phyloP scores from a whole-genome alignment of 345 rosid species.

The Arabidopsis arenosa region DNA sequence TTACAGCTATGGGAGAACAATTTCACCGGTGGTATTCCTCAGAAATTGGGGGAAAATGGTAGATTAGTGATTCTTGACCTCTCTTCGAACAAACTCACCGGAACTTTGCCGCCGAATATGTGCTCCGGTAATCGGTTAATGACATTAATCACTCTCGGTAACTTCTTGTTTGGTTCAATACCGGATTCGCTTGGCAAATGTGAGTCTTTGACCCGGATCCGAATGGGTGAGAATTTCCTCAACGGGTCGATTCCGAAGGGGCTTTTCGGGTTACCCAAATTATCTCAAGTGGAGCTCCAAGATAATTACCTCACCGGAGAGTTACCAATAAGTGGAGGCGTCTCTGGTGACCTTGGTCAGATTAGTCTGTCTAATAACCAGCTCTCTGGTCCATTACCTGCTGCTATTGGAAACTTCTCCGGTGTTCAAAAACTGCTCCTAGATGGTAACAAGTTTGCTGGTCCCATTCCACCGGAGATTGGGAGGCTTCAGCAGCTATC shows the following conservation, averaged over 20 bases:
- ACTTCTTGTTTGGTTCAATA: conserved; percentile 77
- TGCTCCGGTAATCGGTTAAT: conserved; percentile 63
- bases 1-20: conserved; percentile 89
- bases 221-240: conserved; percentile 80
- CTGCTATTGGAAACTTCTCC: conserved; percentile 68
- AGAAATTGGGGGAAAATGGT: conserved; percentile 63
- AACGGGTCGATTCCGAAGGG: conserved; percentile 84
- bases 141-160: conserved; percentile 66
- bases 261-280: conserved; percentile 65
- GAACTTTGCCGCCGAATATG: conserved; percentile 64
- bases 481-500: conserved; percentile 81
- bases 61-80: conserved; percentile 61
- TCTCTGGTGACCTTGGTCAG: conserved; percentile 64
- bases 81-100: conserved; percentile 79
- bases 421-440: conserved; percentile 80
- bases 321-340: conserved; percentile 52
- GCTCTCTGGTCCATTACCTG: conserved; percentile 69
- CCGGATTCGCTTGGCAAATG: conserved; percentile 74
- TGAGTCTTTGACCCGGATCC: conserved; percentile 65
- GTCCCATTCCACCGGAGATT: conserved; percentile 68
- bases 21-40: conserved; percentile 76
- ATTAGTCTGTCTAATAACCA: conserved; percentile 73
- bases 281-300: conserved; percentile 77
- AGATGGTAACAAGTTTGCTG: conserved; percentile 80
- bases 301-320: conserved; percentile 66